A percentile compares a stretch with the other conserved stretches of the same genome.
Evolutionary conservation across 2,329 filamentous ascomycete genomes (phyloP).

Genomic region (Paecilomyces sp.): DNA sequence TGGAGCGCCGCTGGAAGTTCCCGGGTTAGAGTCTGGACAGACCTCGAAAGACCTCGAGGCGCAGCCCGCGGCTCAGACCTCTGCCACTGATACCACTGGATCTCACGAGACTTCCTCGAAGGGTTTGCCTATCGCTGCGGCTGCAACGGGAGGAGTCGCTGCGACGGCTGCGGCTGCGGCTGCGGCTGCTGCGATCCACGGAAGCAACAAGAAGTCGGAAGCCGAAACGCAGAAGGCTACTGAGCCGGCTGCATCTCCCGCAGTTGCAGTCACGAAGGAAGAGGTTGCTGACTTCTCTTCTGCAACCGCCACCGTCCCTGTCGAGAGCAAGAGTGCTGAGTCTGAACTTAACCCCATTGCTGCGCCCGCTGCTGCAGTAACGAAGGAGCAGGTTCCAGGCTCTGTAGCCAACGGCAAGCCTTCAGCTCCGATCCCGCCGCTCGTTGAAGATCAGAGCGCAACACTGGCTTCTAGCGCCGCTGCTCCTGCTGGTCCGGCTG

Average conservation of each 20-base stretch:
- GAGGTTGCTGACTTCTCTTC: neutral
- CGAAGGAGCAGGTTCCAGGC: slow-evolving; percentile 1
- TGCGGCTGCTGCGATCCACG: neutral
- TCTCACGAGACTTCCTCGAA: neutral
- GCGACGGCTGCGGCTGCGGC: neutral
- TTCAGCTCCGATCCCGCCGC: neutral
- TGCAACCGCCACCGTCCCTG: neutral
- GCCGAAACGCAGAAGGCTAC: neutral
- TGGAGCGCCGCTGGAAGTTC: neutral
- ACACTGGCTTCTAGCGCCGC: neutral
- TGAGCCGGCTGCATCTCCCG: neutral
- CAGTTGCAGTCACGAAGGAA: neutral
- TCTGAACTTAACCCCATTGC: neutral
- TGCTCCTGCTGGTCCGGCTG: neutral
- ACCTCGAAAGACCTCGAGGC: neutral
- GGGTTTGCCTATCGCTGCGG: neutral
- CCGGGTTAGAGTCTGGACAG: neutral
- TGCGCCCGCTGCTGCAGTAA: neutral
- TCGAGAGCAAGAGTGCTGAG: neutral
- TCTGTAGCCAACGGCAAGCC: neutral
- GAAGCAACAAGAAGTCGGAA: neutral
- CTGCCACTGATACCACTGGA: neutral
- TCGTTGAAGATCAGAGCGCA: neutral
- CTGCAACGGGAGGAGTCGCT: neutral
- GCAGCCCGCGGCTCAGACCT: neutral